Evolutionary conservation across 2,329 filamentous ascomycete genomes (phyloP), one percentile per base, ranked within the genome.

Genomic region (Beauveria sp.): DNA sequence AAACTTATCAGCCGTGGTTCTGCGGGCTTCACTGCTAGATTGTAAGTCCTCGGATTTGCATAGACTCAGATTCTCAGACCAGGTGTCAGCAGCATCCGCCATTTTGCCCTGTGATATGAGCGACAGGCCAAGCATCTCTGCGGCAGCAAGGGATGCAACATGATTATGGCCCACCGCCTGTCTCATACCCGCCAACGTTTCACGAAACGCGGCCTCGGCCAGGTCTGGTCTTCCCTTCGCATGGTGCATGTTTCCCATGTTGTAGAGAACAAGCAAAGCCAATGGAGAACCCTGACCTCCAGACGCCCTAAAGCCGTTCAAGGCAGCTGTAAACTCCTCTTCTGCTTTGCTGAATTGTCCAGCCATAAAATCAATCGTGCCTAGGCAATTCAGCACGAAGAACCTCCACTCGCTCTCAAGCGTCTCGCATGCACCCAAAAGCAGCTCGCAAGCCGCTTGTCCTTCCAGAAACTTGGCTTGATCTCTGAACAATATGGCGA

Each of bases 1-100:
- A 31, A 31, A 31, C 28, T 10, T 31, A 31, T 31, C 9, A 31
- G 9, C 28, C 28, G 28, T 31, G 28, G 28, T 31, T 10, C 2
- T 3, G 9, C 9, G 28, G 8, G 28, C 28, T 31, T 31, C 28
- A 31, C 28, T 10, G 2, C 28, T 31, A 10, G 28, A 31, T 10
- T 31, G 28, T 31, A 31, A 31, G 28, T 31, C 28, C 28, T 49
- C 46, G 20, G 20, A 10, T 28, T 49, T 49, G 46, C 46, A 86
- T 16, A 49, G 20, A 20, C 24, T 28, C 22, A 49, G 22, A 24
- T n/a, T 18, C 20, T 49, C 46, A 18, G 22, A 49, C 14, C 46
- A 49, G 20, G 20, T 52, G 24, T 52, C 5, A 18, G 24, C 28
- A 31, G 49, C 49, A 28, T 52, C 49, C 18, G 49, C 49, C 16